These are phyloP conservation scores for Ophiostoma populinum DNA, from an alignment of 2,329 filamentous ascomycete species.

Conservation along the genomic window DNA sequence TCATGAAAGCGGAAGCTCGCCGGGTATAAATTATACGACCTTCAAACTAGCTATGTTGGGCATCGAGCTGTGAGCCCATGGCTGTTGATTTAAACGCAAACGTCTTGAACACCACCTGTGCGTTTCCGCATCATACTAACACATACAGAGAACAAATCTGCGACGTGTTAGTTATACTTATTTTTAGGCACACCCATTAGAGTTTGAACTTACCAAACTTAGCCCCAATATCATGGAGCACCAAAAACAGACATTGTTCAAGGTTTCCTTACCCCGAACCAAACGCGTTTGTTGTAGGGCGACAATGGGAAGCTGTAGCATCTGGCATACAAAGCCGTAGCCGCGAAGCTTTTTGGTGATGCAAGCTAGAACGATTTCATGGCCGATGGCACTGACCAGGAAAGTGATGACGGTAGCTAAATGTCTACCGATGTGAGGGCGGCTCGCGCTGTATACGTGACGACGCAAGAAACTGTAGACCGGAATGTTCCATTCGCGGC, in stretches of 20 bases:
- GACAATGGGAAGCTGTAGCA: slow-evolving; percentile 94
- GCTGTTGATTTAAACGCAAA: no score
- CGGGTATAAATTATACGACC: no score
- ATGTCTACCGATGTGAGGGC: slow-evolving; percentile 56
- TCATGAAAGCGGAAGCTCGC: no score
- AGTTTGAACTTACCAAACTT: slow-evolving; percentile 46
- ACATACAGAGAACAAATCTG: slow-evolving; percentile 39
- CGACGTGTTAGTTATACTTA: neutral
- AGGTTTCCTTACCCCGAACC: slow-evolving; percentile 54
- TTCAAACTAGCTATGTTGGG: no score
- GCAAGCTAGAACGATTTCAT: slow-evolving; percentile 93
- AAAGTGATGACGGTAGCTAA: slow-evolving; percentile 83
- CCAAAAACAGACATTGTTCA: slow-evolving; percentile 89
- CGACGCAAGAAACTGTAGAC: slow-evolving; percentile 89
- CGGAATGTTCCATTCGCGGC: slow-evolving; percentile 91
- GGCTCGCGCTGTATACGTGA: slow-evolving; percentile 78
- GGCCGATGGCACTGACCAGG: slow-evolving; percentile 70
- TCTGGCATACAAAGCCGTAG: slow-evolving; percentile 88
- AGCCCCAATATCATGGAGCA: slow-evolving; percentile 77
- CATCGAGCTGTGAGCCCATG: no score
- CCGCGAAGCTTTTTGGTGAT: slow-evolving; percentile 94
- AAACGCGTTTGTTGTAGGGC: slow-evolving; percentile 67
- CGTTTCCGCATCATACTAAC: no score
- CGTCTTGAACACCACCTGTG: no score
- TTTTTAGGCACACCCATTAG: neutral